Evolutionary conservation across 208 protist genomes (phyloP).

Genomic region (Acanthamoeba castellanii): DNA sequence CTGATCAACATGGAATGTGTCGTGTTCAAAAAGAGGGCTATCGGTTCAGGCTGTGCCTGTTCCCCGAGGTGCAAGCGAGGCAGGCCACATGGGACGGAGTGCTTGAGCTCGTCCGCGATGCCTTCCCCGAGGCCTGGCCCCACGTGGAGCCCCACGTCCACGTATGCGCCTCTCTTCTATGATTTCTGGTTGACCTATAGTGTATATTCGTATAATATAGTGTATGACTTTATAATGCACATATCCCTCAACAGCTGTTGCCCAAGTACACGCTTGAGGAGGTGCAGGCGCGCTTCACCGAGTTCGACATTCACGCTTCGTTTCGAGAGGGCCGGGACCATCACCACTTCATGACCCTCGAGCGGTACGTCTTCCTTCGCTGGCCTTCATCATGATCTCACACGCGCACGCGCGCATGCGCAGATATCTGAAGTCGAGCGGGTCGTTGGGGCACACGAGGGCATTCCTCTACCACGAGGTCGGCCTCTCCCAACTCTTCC

Average conservation of each 20-base stretch:
- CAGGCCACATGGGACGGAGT: conserved; percentile 41
- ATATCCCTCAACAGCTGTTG: too few species aligned
- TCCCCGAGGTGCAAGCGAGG: conserved; percentile 21
- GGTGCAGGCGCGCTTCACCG: background rate
- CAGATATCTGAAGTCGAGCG: background rate
- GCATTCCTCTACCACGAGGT: conserved; percentile 44
- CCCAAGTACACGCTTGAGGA: conserved; percentile 6
- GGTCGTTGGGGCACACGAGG: background rate
- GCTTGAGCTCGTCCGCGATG: background rate
- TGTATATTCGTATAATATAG: too few species aligned
- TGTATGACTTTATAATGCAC: too few species aligned
- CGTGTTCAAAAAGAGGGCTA: background rate
- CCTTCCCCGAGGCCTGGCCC: conserved; percentile 40
- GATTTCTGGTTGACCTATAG: too few species aligned
- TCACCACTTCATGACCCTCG: conserved; percentile 5
- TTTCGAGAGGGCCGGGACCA: background rate
- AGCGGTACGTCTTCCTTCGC: background rate
- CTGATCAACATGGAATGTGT: background rate
- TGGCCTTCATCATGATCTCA: too few species aligned
- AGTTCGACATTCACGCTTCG: conserved; percentile 24
- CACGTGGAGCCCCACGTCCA: background rate
- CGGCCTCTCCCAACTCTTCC: conserved; percentile 8
- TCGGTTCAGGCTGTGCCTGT: conserved; percentile 38
- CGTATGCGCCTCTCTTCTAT: background rate
- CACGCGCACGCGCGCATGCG: too few species aligned